A percentile compares a stretch with the other conserved stretches of the same genome.
Evolutionary conservation across 2,329 filamentous ascomycete species (phyloP).

Genomic region (Alternaria dauci): DNA sequence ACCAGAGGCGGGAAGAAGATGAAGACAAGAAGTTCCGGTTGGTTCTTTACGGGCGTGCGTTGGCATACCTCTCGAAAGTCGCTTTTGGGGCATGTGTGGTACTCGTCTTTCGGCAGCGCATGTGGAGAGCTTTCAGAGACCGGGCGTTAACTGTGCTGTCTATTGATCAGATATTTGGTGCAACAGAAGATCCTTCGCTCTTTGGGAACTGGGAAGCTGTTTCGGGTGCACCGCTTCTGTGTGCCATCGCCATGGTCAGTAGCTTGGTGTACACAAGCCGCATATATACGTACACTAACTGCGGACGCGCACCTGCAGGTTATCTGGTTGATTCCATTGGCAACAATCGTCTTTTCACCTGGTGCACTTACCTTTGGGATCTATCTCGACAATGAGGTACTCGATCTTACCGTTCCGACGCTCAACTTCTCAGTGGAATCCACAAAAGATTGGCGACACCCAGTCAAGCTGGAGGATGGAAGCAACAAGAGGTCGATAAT

Average conservation of each 20-base stretch:
- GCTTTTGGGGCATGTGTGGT: conserved; percentile 46
- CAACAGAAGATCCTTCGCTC: conserved; percentile 44
- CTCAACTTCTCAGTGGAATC: conserved; percentile 47
- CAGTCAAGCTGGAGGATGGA: conserved; percentile 35
- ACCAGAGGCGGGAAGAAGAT: conserved; percentile 36
- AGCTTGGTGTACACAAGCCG: neutral
- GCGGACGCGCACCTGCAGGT: neutral
- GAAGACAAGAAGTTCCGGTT: conserved; percentile 42
- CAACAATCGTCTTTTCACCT: conserved; percentile 51
- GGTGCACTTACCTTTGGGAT: conserved; percentile 50
- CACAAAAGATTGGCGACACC: conserved; percentile 40
- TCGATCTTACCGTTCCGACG: conserved; percentile 31
- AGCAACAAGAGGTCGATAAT: conserved; percentile 39
- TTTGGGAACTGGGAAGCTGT: conserved; percentile 47
- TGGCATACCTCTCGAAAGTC: conserved; percentile 48
- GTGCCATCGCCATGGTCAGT: conserved; percentile 33
- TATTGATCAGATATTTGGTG: conserved; percentile 49
- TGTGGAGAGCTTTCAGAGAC: conserved; percentile 47
- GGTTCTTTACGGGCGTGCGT: conserved; percentile 46
- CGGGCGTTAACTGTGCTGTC: conserved; percentile 44
- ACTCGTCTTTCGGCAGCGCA: conserved; percentile 46
- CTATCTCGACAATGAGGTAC: conserved; percentile 26
- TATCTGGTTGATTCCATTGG: conserved; percentile 49
- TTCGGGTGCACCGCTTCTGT: conserved; percentile 37
- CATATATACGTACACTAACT: neutral